Conservation (phyloP, 2,329 filamentous ascomycete genomes). For the Tolypocladium paradoxum region DNA sequence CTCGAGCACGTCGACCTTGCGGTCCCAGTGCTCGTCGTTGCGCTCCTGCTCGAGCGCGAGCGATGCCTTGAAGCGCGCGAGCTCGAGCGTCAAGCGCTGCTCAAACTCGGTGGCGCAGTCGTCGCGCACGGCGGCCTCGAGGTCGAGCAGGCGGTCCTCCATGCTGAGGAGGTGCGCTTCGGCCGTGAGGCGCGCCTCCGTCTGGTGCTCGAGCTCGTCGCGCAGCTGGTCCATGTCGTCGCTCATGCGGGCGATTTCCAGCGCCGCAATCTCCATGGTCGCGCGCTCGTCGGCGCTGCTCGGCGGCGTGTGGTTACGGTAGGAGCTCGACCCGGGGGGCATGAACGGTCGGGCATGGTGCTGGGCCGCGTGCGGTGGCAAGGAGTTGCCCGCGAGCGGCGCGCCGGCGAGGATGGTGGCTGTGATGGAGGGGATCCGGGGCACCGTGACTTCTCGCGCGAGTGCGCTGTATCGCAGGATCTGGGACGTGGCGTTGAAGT, state of each 20-base stretch:
- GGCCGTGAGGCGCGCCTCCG: slow-evolving; percentile 55
- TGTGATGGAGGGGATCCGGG: slow-evolving; percentile 73
- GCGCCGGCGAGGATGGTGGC: slow-evolving; percentile 49
- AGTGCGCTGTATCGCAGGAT: slow-evolving; percentile 91
- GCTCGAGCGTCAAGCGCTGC: slow-evolving; percentile 59
- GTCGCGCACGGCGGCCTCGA: slow-evolving; percentile 79
- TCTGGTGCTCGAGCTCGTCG: slow-evolving; percentile 58
- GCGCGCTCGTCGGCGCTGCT: slow-evolving; percentile 42
- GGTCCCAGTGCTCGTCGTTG: slow-evolving; percentile 76
- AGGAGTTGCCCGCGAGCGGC: slow-evolving; percentile 12
- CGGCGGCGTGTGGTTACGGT: slow-evolving; percentile 29
- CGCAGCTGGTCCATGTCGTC: slow-evolving; percentile 65
- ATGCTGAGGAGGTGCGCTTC: slow-evolving; percentile 64
- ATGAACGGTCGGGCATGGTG: slow-evolving; percentile 29
- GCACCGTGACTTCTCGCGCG: slow-evolving; percentile 84
- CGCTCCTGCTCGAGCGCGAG: slow-evolving; percentile 70
- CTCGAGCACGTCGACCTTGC: slow-evolving; percentile 63
- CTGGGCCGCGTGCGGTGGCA: slow-evolving; percentile 19
- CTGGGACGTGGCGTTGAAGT: slow-evolving; percentile 94
- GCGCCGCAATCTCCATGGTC: slow-evolving; percentile 71
- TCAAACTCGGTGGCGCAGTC: slow-evolving; percentile 88
- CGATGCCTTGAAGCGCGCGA: slow-evolving; percentile 69
- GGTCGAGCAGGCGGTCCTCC: slow-evolving; percentile 51
- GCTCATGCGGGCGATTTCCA: slow-evolving; percentile 68
- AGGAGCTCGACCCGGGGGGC: slow-evolving; percentile 22